Percentiles rank a stretch among this genome's conserved stretches.
These are phyloP conservation scores for Mentha longifolia DNA, from an alignment of 257 asterid species.

Conservation along the genomic window DNA sequence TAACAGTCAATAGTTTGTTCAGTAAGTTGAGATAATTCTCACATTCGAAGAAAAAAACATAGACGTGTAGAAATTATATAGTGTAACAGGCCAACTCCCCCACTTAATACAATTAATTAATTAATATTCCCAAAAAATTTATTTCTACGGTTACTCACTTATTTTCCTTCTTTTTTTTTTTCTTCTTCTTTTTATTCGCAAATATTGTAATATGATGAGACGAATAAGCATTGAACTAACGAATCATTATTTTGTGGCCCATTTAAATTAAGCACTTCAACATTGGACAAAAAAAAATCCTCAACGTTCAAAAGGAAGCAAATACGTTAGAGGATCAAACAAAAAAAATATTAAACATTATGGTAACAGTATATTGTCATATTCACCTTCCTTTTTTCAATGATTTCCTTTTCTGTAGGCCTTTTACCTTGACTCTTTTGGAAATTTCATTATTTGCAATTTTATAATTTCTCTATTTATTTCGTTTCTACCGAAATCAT, in stretches of 20 bases:
- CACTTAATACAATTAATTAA: not conserved
- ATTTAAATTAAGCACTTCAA: not conserved
- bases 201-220: not conserved
- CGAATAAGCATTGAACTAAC: not conserved
- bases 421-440: not conserved
- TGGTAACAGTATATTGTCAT: not conserved
- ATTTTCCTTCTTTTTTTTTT: no score
- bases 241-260: not conserved
- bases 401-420: not conserved
- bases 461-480: no score
- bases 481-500: no score
- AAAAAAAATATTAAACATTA: not conserved
- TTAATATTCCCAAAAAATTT: not conserved
- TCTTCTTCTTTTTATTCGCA: not conserved
- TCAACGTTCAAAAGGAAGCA: slow-evolving; percentile 30
- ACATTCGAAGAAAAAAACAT: not conserved
- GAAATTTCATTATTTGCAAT: no score
- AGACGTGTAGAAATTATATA: not conserved
- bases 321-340: slow-evolving; percentile 34
- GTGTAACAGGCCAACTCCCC: slow-evolving; percentile 15
- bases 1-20: slow-evolving; percentile 23
- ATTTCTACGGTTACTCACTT: not conserved
- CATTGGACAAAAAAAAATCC: not conserved
- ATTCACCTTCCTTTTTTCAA: not conserved
- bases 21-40: slow-evolving; percentile 15